phyloP scores from a whole-genome alignment of 805 yeast genomes.

The Pichia thaimueangensis region DNA sequence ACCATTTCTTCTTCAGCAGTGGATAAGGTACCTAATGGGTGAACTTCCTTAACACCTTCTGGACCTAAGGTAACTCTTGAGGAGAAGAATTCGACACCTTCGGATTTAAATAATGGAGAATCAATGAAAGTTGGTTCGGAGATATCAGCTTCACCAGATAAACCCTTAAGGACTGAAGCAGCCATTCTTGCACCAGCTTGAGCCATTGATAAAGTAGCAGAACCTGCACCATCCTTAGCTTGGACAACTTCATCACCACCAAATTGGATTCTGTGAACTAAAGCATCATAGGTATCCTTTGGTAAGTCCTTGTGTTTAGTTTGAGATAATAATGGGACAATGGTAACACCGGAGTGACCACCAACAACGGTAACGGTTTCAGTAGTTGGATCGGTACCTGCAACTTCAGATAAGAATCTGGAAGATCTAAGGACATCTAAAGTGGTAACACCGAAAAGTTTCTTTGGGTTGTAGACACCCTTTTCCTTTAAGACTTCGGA shows the following conservation, averaged over 20 bases:
- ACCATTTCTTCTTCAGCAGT: conserved; percentile 81
- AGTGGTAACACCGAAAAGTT: conserved; percentile 93
- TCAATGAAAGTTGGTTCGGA: conserved; percentile 57
- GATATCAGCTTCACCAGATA: conserved; percentile 37
- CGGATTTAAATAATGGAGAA: conserved; percentile 72
- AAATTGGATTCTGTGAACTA: conserved; percentile 86
- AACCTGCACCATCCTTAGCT: conserved; percentile 80
- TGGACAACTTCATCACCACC: conserved; percentile 88
- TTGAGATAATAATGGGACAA: conserved; percentile 88
- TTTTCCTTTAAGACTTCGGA: conserved; percentile 82
- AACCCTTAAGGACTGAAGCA: conserved; percentile 54
- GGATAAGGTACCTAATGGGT: conserved; percentile 66
- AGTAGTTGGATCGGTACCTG: conserved; percentile 65
- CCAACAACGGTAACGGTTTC: conserved; percentile 88
- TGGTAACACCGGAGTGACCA: conserved; percentile 96
- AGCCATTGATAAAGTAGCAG: conserved; percentile 83
- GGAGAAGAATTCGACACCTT: conserved; percentile 96
- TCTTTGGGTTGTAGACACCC: conserved; percentile 87
- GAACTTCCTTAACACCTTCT: conserved; percentile 79
- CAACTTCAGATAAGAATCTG: conserved; percentile 66
- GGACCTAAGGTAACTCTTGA: conserved; percentile 91
- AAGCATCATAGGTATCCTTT: conserved; percentile 57
- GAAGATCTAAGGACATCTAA: conserved; percentile 87
- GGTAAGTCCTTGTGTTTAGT: conserved; percentile 60
- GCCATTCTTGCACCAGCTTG: conserved; percentile 77